These are phyloP conservation scores for Aquilaria yunnanensis DNA, from an alignment of 345 rosid genomes.

Conservation along the genomic window DNA sequence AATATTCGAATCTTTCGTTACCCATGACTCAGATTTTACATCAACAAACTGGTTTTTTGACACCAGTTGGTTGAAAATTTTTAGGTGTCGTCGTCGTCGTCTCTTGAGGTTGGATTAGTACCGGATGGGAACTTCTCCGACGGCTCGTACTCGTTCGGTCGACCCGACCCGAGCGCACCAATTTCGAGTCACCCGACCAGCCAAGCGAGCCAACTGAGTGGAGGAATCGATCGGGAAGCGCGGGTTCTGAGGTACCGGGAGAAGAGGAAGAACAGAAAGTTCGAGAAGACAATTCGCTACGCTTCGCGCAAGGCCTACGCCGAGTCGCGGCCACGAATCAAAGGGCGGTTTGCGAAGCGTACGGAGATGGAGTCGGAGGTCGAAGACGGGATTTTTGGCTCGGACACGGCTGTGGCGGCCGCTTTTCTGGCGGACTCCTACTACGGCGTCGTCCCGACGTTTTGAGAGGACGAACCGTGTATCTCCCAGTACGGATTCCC, in stretches of 20 bases:
- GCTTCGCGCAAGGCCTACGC: slow-evolving; percentile 95
- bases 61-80: background rate
- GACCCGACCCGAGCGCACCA: slow-evolving; percentile 23
- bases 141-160: slow-evolving; percentile 46
- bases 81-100: slow-evolving; percentile 86
- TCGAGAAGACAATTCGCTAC: slow-evolving; percentile 94
- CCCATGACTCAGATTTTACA: background rate
- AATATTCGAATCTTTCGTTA: slow-evolving; percentile 9
- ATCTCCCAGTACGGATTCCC: background rate
- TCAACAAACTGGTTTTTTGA: slow-evolving; percentile 2
- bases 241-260: slow-evolving; percentile 92
- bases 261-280: slow-evolving; percentile 92
- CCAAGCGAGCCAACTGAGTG: slow-evolving; percentile 27
- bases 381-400: slow-evolving; percentile 11
- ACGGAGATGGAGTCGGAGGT: slow-evolving; percentile 42
- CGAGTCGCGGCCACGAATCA: slow-evolving; percentile 89
- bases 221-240: slow-evolving; percentile 77
- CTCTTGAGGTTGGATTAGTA: slow-evolving; percentile 76
- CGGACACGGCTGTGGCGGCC: slow-evolving; percentile 10
- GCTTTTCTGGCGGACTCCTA: slow-evolving; percentile 25
- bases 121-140: slow-evolving; percentile 78
- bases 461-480: slow-evolving; percentile 11
- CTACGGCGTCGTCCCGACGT: slow-evolving; percentile 80
- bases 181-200: slow-evolving; percentile 13
- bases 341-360: slow-evolving; percentile 90